These are phyloP conservation scores for Amylocarpus encephaloides DNA, from an alignment of 2,329 filamentous ascomycete genomes.

Conservation along the genomic window DNA sequence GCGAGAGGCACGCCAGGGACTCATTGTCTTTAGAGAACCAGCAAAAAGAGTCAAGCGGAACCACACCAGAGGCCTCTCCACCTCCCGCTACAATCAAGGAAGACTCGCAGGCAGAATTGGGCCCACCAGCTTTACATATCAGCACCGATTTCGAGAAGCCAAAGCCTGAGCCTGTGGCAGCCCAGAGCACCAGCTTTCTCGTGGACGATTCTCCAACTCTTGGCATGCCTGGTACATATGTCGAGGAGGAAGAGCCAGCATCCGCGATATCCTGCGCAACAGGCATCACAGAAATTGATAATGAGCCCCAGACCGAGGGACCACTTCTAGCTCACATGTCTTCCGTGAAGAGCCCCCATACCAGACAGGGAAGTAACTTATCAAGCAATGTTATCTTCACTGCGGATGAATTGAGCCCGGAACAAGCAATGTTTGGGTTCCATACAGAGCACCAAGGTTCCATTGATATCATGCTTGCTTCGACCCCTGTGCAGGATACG, in stretches of 20 bases:
- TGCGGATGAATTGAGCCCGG: constrained; percentile 18
- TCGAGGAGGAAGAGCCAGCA: constrained; percentile 43
- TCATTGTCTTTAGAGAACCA: constrained; percentile 26
- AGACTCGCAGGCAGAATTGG: constrained; percentile 6
- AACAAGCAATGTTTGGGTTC: constrained; percentile 23
- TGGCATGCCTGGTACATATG: constrained; percentile 58
- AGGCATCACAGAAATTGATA: constrained; percentile 65
- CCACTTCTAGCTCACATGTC: constrained; percentile 19
- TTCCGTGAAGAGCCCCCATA: constrained; percentile 2
- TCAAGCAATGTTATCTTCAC: constrained; percentile 19
- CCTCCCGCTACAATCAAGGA: neutral
- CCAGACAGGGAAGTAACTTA: constrained; percentile 14
- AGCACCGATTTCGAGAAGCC: constrained; percentile 20
- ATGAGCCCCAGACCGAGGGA: constrained; percentile 59
- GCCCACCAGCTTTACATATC: constrained; percentile 21
- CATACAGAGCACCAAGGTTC: constrained; percentile 19
- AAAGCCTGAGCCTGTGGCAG: constrained; percentile 1
- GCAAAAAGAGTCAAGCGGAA: constrained; percentile 25
- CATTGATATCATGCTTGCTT: constrained; percentile 26
- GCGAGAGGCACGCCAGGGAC: constrained; percentile 17
- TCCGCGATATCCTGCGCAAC: constrained; percentile 55
- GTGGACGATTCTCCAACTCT: constrained; percentile 57
- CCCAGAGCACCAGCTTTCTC: constrained; percentile 3
- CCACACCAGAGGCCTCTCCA: constrained; percentile 4
- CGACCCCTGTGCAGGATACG: constrained; percentile 17